phyloP scores from a whole-genome alignment of 192 early-diverging fungal species.

The Geranomyces michiganensis region DNA sequence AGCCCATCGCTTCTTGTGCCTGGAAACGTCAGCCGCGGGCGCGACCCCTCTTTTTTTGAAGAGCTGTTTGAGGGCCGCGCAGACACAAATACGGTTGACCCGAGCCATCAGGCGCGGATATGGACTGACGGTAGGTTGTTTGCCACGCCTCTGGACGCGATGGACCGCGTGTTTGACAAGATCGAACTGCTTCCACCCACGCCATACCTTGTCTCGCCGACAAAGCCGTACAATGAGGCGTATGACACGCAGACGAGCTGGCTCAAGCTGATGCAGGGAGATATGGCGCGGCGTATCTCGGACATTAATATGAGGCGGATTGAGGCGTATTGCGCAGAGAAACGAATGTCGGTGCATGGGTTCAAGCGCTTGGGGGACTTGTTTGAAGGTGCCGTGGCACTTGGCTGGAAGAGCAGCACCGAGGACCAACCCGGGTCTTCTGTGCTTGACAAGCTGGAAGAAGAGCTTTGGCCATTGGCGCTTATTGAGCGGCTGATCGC shows the following conservation, averaged over 20 bases:
- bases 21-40: slow-evolving; percentile 23
- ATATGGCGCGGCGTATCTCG: slow-evolving; percentile 26
- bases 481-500: slow-evolving; percentile 29
- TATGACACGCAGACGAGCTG: slow-evolving; percentile 5
- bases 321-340: slow-evolving; percentile 10
- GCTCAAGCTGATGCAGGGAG: slow-evolving; percentile 31
- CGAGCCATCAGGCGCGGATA: not conserved
- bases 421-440: too few relatives aligned
- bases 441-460: not conserved
- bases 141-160: slow-evolving; percentile 38
- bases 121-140: slow-evolving; percentile 33
- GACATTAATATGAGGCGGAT: slow-evolving; percentile 41
- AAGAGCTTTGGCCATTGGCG: slow-evolving; percentile 31
- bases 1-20: slow-evolving; percentile 34
- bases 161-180: slow-evolving; percentile 48
- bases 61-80: slow-evolving; percentile 31
- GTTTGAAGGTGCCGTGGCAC: not conserved
- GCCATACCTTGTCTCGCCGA: slow-evolving; percentile 2
- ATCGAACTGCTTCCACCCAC: slow-evolving; percentile 45
- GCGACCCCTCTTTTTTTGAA: slow-evolving; percentile 26
- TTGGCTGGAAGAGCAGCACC: too few relatives aligned
- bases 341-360: slow-evolving; percentile 15
- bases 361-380: slow-evolving; percentile 3
- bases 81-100: not conserved
- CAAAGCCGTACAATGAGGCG: not conserved